Conservation (phyloP, 805 yeast genomes). For the Peterozyma xylosa region DNA sequence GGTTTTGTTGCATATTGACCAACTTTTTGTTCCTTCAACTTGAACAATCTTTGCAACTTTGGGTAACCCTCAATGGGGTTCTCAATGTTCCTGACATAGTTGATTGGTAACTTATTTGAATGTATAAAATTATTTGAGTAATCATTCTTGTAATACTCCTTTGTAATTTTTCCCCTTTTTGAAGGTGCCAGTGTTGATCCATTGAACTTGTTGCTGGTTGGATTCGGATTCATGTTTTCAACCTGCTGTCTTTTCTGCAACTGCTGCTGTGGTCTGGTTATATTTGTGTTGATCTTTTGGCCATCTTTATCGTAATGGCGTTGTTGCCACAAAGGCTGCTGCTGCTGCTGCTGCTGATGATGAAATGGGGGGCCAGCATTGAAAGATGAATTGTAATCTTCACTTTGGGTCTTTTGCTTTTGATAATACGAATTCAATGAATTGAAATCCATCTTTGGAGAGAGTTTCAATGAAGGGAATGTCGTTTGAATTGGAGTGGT, state of each 20-base stretch:
- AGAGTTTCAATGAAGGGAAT: no score
- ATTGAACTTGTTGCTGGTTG: background rate
- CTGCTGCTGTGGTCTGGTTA: background rate
- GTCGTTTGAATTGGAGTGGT: no score
- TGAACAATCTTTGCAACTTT: conserved; percentile 60
- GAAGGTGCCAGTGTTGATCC: conserved; percentile 11
- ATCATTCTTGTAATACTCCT: conserved; percentile 50
- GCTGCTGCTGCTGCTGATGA: no score
- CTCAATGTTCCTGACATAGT: conserved; percentile 54
- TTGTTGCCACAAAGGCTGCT: background rate
- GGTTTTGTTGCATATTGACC: conserved; percentile 48
- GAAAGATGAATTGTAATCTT: background rate
- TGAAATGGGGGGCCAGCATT: background rate
- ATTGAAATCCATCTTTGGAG: background rate
- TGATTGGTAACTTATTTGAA: conserved; percentile 54
- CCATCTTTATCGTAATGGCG: background rate
- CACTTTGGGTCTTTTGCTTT: background rate
- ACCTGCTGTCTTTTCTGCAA: conserved; percentile 4
- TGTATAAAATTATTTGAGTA: conserved; percentile 65
- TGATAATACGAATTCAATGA: background rate
- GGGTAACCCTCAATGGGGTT: conserved; percentile 83
- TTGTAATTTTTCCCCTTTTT: conserved; percentile 7
- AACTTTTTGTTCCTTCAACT: conserved; percentile 56
- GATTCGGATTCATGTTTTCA: background rate
- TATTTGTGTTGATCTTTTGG: background rate